Evolutionary conservation across 768 basidiomycete species (phyloP).

Genomic region (Leccinum arenicola): DNA sequence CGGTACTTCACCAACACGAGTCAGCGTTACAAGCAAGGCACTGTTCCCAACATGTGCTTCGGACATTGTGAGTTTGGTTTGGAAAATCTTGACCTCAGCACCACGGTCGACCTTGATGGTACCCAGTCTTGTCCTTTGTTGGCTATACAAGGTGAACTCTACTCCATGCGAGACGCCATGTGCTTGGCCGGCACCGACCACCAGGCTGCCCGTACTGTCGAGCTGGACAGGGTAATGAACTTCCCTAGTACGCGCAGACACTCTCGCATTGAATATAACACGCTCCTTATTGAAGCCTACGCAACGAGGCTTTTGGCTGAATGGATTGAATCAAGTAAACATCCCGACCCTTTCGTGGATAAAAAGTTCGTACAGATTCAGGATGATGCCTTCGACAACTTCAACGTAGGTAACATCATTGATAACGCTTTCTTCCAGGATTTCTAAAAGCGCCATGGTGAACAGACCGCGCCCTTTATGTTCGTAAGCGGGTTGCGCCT

Average conservation of each 20-base stretch:
- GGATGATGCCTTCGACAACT: conserved; percentile 14
- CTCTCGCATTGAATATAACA: conserved; percentile 22
- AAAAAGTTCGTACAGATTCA: conserved; percentile 3
- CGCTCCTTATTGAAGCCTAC: conserved; percentile 23
- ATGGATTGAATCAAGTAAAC: background rate
- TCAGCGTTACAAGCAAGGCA: conserved; percentile 1
- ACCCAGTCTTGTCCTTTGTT: background rate
- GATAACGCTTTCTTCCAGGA: conserved; percentile 3
- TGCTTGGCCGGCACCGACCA: conserved; percentile 23
- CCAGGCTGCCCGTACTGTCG: conserved; percentile 1
- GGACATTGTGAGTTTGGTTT: conserved; percentile 1
- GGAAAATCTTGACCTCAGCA: conserved; percentile 7
- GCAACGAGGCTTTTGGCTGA: conserved; percentile 30
- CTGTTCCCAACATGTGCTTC: background rate
- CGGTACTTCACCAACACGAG: background rate
- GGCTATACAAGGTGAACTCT: conserved; percentile 19
- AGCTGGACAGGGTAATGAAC: background rate
- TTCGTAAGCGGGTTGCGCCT: conserved; percentile 33
- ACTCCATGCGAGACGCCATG: conserved; percentile 23
- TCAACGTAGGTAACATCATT: conserved; percentile 25
- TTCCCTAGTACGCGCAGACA: conserved; percentile 1
- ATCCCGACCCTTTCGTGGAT: background rate
- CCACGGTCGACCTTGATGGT: background rate
- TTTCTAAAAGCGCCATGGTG: conserved; percentile 21
- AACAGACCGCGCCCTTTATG: conserved; percentile 21